Percentiles rank a stretch among this genome's conserved stretches.
Conservation (phyloP, 2,329 filamentous ascomycete genomes). For the Furcasterigmium sp. region DNA sequence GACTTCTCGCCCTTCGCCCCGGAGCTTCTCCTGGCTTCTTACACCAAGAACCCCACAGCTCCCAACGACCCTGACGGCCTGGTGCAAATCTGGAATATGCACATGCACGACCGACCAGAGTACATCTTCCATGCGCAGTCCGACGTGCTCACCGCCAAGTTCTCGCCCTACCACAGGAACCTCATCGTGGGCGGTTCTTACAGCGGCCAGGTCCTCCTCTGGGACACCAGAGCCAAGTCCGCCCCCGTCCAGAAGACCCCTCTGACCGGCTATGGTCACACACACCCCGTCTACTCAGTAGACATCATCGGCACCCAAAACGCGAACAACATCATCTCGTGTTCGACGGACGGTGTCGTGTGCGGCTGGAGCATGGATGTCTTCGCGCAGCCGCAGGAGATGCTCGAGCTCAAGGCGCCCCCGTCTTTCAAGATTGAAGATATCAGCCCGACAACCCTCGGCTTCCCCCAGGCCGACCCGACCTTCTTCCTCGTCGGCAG, state of each 20-base stretch:
- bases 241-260: constrained; percentile 94
- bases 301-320: constrained; percentile 97
- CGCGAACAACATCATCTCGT: constrained; percentile 96
- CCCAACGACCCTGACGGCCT: constrained; percentile 91
- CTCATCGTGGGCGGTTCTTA: constrained; percentile 95
- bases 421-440: constrained; percentile 89
- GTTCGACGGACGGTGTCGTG: constrained; percentile 92
- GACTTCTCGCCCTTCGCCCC: constrained; percentile 95
- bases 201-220: constrained; percentile 91
- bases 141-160: constrained; percentile 90
- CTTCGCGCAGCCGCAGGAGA: constrained; percentile 93
- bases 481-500: constrained; percentile 97
- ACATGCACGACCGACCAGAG: constrained; percentile 90
- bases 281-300: constrained; percentile 92
- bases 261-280: constrained; percentile 89
- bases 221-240: constrained; percentile 89
- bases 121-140: constrained; percentile 96
- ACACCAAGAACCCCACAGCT: constrained; percentile 94
- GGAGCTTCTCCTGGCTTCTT: constrained; percentile 87
- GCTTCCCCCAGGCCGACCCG: constrained; percentile 90
- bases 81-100: constrained; percentile 94
- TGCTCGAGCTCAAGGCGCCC: constrained; percentile 80
- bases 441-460: constrained; percentile 87
- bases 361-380: constrained; percentile 98
- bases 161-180: constrained; percentile 98